phyloP scores from a whole-genome alignment of 176 grass and related monocot genomes.

The Ananas comosus region DNA sequence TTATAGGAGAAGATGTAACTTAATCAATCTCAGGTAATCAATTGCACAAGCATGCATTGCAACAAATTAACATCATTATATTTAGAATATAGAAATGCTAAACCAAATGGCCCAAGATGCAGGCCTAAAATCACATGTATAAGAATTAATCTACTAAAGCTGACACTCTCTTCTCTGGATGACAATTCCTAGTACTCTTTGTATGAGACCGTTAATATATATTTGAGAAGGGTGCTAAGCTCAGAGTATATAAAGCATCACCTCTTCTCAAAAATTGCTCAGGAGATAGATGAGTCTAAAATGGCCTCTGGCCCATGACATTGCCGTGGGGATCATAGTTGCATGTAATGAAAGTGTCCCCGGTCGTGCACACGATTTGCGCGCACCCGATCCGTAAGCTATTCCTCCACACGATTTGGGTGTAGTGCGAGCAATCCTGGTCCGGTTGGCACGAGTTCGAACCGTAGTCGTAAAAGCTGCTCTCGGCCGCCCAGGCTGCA shows the following conservation, averaged over 20 bases:
- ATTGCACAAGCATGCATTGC: too few relatives aligned
- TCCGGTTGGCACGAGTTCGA: not conserved
- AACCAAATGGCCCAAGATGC: too few relatives aligned
- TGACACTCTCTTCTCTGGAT: too few relatives aligned
- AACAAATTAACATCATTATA: too few relatives aligned
- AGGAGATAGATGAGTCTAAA: not conserved
- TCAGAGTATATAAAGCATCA: not conserved
- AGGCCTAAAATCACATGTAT: too few relatives aligned
- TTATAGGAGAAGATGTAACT: too few relatives aligned
- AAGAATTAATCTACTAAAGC: too few relatives aligned
- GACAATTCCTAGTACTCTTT: too few relatives aligned
- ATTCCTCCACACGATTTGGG: conserved; percentile 4
- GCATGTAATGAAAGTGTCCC: not conserved
- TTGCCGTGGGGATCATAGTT: conserved; percentile 12
- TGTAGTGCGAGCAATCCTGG: conserved; percentile 4
- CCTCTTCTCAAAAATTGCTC: not conserved
- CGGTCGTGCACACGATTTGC: not conserved
- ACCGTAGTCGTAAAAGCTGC: not conserved
- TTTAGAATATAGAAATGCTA: too few relatives aligned
- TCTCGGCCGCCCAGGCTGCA: not conserved
- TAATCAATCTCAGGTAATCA: too few relatives aligned
- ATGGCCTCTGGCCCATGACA: not conserved
- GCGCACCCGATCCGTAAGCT: not conserved
- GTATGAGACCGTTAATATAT: too few relatives aligned
- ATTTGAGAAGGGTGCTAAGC: not conserved